Evolutionary conservation across 805 yeast genomes (phyloP), one percentile per base, ranked within the genome.

Genomic region (Spencermartinsiella europaea): DNA sequence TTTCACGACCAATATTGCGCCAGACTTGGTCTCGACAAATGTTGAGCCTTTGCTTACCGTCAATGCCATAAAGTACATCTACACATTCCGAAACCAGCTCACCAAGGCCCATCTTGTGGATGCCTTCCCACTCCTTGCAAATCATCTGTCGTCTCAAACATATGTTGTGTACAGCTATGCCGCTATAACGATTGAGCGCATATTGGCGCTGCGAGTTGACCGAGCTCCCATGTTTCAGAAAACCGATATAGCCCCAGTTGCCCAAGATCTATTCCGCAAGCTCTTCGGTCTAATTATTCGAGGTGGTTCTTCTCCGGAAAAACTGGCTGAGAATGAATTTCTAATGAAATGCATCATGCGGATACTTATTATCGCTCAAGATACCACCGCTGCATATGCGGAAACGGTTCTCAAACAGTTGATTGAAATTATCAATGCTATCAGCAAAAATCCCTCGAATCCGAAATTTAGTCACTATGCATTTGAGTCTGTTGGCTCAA

Each of bases 261-360:
- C 79, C 1, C 74, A 78, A 51, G 79, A 79, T 21, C 66, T 91
- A 38, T 68, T 91, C 42, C 74, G 74, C 33, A 81, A 77, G 49
- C 69, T 91, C 38, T 84, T 93, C 56, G 68, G 74, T 33, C 72
- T 87, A 40, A 82, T 91, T 40, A 70, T 83, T 46, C 70, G 72
- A 47, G 55, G 49, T 1, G 50, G 46, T 16, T 63, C 70, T 2
- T 68, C 87, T 0, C 97, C 98, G 0, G 97, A 89, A 62, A 91
- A 89, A 61, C 70, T 95, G 43, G 89, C 97, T 0, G 98, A 93
- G 61, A 93, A 93, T 65, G 99, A 93, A 61, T 93, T 87, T 62
- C 72, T 93, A 60, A 86, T 93, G 82, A 87, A 83, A 61, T 80
- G 95, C 52, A 72, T 87, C 1, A 87, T 89, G 89, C 76, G 97